These are phyloP conservation scores for Daldinia vernicosa DNA, from an alignment of 495 filamentous ascomycete genomes.

Conservation along the genomic window DNA sequence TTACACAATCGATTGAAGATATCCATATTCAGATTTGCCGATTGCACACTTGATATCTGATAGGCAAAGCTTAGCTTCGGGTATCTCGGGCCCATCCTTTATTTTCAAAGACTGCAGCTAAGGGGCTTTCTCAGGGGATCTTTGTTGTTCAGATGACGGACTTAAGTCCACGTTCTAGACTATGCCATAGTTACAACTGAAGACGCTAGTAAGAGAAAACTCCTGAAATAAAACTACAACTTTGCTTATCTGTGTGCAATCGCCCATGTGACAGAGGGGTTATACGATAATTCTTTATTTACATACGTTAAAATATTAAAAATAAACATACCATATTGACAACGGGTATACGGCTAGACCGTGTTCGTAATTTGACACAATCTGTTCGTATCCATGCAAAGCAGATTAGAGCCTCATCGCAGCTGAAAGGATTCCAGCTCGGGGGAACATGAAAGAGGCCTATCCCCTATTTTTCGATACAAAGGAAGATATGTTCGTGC, in stretches of 20 bases:
- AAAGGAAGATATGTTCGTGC: neutral
- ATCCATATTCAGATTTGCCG: constrained; percentile 5
- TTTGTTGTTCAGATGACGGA: neutral
- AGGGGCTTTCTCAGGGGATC: neutral
- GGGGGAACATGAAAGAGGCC: neutral
- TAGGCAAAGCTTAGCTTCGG: constrained; percentile 6
- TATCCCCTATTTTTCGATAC: neutral
- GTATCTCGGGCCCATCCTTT: neutral
- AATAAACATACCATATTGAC: neutral
- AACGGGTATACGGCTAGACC: neutral
- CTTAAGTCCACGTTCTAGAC: neutral
- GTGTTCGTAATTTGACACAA: neutral
- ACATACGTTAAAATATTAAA: neutral
- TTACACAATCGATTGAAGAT: neutral
- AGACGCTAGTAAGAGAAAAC: neutral
- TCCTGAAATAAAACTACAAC: neutral
- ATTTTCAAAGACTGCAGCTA: constrained; percentile 5
- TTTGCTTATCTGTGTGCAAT: neutral
- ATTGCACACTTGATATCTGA: neutral
- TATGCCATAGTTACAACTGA: neutral
- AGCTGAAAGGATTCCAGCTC: neutral
- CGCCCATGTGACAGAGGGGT: neutral
- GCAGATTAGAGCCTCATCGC: neutral
- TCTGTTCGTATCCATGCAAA: neutral
- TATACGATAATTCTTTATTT: neutral